phyloP scores from a whole-genome alignment of 768 basidiomycete species.

The Leccinum olivaceopallidum region DNA sequence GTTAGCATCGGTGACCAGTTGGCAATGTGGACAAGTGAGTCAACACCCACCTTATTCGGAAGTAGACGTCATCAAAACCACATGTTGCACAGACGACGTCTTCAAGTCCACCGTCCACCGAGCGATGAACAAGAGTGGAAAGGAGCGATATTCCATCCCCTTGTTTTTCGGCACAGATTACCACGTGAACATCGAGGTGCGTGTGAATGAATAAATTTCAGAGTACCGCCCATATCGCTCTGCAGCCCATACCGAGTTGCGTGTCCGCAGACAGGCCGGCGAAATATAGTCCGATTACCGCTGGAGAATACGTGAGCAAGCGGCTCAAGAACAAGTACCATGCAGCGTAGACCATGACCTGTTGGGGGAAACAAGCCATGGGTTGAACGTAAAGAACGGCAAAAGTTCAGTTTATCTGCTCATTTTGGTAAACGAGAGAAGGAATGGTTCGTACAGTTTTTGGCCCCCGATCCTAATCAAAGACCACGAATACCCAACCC shows the following conservation, averaged over 20 bases:
- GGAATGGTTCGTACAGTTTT: too few species aligned
- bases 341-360: neutral
- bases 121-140: constrained; percentile 73
- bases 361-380: too few species aligned
- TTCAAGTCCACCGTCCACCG: constrained; percentile 92
- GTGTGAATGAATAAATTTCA: constrained; percentile 10
- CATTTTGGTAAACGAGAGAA: too few species aligned
- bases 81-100: constrained; percentile 60
- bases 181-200: constrained; percentile 74
- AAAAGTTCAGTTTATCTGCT: too few species aligned
- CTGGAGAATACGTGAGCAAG: constrained; percentile 82
- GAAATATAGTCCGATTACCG: constrained; percentile 70
- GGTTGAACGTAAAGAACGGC: too few species aligned
- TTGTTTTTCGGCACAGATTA: constrained; percentile 92
- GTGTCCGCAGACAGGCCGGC: constrained; percentile 54
- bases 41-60: neutral
- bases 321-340: constrained; percentile 53
- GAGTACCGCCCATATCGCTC: neutral
- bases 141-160: constrained; percentile 81
- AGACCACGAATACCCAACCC: too few species aligned
- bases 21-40: constrained; percentile 83
- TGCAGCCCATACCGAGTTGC: constrained; percentile 46
- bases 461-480: too few species aligned
- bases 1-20: constrained; percentile 84
- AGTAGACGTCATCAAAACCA: too few species aligned